Conservation (phyloP, 129 eudicot species). For the Mikania micrantha region DNA sequence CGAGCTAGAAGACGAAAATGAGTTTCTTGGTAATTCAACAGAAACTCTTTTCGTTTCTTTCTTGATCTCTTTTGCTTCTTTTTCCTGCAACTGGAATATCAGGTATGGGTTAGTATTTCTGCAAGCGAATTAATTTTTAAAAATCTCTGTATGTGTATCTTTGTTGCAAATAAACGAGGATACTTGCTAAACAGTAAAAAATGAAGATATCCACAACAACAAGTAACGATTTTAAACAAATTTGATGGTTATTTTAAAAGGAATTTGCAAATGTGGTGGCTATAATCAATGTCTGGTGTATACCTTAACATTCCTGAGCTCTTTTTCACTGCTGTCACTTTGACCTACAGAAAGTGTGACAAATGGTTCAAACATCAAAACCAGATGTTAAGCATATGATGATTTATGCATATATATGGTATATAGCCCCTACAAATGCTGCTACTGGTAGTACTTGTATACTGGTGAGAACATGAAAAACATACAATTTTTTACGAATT, state of each 20-base stretch:
- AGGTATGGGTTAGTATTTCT: neutral
- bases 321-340: conserved; percentile 30
- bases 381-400: conserved; percentile 5
- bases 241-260: neutral
- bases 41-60: conserved; percentile 49
- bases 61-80: conserved; percentile 19
- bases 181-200: conserved; percentile 7
- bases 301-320: conserved; percentile 30
- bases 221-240: neutral
- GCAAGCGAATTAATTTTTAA: neutral
- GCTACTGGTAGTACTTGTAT: neutral
- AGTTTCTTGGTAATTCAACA: conserved; percentile 56
- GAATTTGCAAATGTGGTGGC: neutral
- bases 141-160: neutral
- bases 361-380: neutral
- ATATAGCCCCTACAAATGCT: neutral
- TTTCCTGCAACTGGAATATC: conserved; percentile 35
- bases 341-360: conserved; percentile 25
- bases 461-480: neutral
- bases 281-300: conserved; percentile 21
- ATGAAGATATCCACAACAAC: neutral
- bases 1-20: conserved; percentile 61
- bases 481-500: neutral
- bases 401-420: neutral
- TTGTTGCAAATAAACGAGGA: neutral